Conservation (phyloP, 2,329 filamentous ascomycete genomes). For the Fusarium nelsonii region DNA sequence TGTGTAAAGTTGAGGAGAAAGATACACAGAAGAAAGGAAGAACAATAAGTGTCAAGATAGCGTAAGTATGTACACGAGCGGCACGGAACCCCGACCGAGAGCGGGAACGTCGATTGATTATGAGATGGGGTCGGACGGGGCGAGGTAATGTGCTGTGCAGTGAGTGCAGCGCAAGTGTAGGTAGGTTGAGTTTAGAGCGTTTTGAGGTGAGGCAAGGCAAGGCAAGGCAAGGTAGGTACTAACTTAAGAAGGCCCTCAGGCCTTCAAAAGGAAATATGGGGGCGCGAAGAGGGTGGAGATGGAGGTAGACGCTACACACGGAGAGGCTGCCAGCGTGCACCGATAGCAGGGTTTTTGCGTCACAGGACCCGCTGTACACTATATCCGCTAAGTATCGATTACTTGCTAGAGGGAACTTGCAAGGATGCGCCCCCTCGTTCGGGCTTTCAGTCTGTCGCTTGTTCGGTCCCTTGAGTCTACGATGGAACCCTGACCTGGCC, state of each 20-base stretch:
- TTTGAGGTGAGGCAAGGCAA: conserved; percentile 39
- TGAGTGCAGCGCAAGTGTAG: background rate
- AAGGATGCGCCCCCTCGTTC: conserved; percentile 9
- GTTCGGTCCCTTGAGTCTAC: conserved; percentile 32
- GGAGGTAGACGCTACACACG: conserved; percentile 32
- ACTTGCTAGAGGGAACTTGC: conserved; percentile 8
- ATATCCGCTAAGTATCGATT: conserved; percentile 24
- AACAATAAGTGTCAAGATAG: conserved; percentile 29
- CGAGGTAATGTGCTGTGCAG: conserved; percentile 33
- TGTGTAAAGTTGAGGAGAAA: conserved; percentile 13
- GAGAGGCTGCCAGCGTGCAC: conserved; percentile 18
- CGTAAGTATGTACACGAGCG: conserved; percentile 39
- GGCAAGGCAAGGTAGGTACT: conserved; percentile 31
- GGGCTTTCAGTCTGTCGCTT: conserved; percentile 32
- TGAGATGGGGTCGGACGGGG: conserved; percentile 45
- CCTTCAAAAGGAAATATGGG: conserved; percentile 30
- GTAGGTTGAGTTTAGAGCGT: conserved; percentile 44
- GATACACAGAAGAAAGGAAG: conserved; percentile 22
- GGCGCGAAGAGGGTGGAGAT: conserved; percentile 22
- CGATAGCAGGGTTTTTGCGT: conserved; percentile 22
- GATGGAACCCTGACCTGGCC: conserved; percentile 15
- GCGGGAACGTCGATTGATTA: conserved; percentile 41
- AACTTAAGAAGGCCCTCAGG: conserved; percentile 38
- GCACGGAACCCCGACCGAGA: conserved; percentile 43
- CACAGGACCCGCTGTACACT: conserved; percentile 7